phyloP scores from a whole-genome alignment of 1,284 basidiomycete species.

The Trichosporon sp. region DNA sequence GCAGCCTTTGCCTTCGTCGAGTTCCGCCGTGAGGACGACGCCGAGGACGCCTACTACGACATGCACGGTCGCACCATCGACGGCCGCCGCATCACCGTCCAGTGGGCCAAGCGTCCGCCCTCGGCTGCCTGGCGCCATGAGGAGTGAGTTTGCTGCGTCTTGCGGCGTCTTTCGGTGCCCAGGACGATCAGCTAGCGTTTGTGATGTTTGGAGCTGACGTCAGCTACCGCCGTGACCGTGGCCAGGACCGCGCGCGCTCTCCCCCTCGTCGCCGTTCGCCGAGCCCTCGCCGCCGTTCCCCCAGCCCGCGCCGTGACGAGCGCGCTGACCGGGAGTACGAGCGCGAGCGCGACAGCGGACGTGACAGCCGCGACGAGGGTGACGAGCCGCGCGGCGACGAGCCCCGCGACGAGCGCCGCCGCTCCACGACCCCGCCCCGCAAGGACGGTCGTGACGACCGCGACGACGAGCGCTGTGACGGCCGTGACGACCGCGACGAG shows the following conservation, averaged over 20 bases:
- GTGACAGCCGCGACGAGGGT: constrained; percentile 40
- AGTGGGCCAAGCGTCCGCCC: constrained; percentile 91
- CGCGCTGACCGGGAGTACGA: constrained; percentile 42
- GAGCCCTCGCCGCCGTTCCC: constrained; percentile 35
- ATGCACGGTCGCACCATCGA: constrained; percentile 86
- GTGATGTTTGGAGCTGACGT: constrained; percentile 12
- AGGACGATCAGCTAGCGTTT: background rate
- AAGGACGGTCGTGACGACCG: constrained; percentile 35
- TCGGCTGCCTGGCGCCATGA: constrained; percentile 84
- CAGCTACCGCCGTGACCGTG: constrained; percentile 51
- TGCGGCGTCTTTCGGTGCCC: no score
- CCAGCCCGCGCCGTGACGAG: constrained; percentile 38
- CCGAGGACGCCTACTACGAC: constrained; percentile 86
- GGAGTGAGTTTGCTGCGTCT: constrained; percentile 42
- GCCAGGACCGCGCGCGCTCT: constrained; percentile 26
- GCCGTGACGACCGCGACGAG: constrained; percentile 22
- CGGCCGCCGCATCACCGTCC: constrained; percentile 74
- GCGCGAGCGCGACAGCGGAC: constrained; percentile 35
- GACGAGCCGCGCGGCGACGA: constrained; percentile 29
- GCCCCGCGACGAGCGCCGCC: constrained; percentile 25
- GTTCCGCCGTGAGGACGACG: constrained; percentile 78
- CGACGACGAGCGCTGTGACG: constrained; percentile 34
- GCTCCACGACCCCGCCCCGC: constrained; percentile 23
- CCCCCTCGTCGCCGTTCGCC: constrained; percentile 40
- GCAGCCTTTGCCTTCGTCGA: constrained; percentile 89